These are phyloP conservation scores for Elsinoe australis DNA, from an alignment of 2,329 filamentous ascomycete genomes.

Conservation along the genomic window DNA sequence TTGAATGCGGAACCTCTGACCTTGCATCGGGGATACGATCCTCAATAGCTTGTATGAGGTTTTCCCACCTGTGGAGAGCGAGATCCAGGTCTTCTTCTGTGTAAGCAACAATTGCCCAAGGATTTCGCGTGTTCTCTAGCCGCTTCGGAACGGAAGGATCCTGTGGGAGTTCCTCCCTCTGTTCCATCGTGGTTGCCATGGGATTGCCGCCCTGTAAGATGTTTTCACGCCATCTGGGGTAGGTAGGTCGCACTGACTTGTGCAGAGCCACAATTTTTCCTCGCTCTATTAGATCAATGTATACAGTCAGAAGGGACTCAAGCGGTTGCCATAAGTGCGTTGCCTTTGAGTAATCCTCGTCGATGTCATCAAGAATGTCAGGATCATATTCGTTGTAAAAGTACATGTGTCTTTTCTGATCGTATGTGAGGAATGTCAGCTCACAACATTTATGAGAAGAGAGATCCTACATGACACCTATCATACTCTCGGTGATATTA, in stretches of 20 bases:
- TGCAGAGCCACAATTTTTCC: slow-evolving; percentile 30
- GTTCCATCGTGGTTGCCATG: slow-evolving; percentile 16
- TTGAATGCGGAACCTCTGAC: neutral
- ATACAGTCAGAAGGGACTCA: slow-evolving; percentile 29
- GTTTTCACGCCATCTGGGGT: neutral
- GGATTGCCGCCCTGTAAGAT: slow-evolving; percentile 12
- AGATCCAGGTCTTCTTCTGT: slow-evolving; percentile 27
- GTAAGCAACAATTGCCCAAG: slow-evolving; percentile 30
- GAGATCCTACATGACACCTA: neutral
- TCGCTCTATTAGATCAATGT: slow-evolving; percentile 31
- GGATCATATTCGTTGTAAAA: neutral
- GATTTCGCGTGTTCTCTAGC: slow-evolving; percentile 23
- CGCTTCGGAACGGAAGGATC: neutral
- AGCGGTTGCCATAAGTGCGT: slow-evolving; percentile 26
- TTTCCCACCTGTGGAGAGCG: slow-evolving; percentile 27
- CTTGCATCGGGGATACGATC: slow-evolving; percentile 14
- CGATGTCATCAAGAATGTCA: neutral
- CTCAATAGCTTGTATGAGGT: slow-evolving; percentile 27
- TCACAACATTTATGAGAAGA: neutral
- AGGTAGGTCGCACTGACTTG: slow-evolving; percentile 17
- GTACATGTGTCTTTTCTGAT: neutral
- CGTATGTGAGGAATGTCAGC: neutral
- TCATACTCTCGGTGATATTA: neutral
- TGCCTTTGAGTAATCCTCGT: neutral
- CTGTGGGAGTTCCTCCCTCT: neutral